Evolutionary conservation across 2,329 filamentous ascomycete species (phyloP).

Genomic region (Fusarium mangiferae): DNA sequence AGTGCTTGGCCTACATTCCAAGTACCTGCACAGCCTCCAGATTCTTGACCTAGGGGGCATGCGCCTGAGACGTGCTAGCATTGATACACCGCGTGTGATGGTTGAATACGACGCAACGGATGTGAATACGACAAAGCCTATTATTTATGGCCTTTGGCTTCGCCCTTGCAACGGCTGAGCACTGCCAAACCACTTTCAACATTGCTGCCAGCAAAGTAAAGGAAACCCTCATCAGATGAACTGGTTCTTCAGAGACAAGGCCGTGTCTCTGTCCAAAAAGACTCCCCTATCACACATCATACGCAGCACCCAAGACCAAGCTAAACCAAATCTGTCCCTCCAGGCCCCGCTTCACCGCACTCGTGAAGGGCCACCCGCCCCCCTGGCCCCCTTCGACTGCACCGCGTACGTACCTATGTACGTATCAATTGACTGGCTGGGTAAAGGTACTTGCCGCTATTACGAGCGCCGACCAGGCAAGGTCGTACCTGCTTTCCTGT

Average conservation of each 20-base stretch:
- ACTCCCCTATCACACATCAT: slow-evolving; percentile 35
- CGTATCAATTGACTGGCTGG: slow-evolving; percentile 19
- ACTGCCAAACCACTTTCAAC: neutral
- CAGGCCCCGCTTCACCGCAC: slow-evolving; percentile 32
- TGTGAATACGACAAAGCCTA: slow-evolving; percentile 8
- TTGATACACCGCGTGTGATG: slow-evolving; percentile 18
- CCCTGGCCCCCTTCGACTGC: slow-evolving; percentile 17
- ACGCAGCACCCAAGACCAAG: slow-evolving; percentile 29
- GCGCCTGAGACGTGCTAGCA: slow-evolving; percentile 36
- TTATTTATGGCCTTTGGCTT: neutral
- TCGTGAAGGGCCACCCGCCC: slow-evolving; percentile 13
- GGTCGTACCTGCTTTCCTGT: slow-evolving; percentile 34
- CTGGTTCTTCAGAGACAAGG: neutral
- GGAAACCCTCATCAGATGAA: neutral
- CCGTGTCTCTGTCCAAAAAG: slow-evolving; percentile 2
- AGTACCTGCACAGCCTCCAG: slow-evolving; percentile 44
- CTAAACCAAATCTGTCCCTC: slow-evolving; percentile 36
- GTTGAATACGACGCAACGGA: slow-evolving; percentile 11
- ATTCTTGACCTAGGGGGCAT: slow-evolving; percentile 20
- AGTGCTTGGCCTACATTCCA: slow-evolving; percentile 33
- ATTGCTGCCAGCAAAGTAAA: neutral
- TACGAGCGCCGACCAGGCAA: slow-evolving; percentile 9
- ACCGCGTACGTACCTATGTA: slow-evolving; percentile 26
- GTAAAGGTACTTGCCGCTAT: slow-evolving; percentile 22
- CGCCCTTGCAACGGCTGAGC: neutral